These are phyloP conservation scores for Leccinum truebloodii DNA, from an alignment of 768 basidiomycete species.

Conservation along the genomic window DNA sequence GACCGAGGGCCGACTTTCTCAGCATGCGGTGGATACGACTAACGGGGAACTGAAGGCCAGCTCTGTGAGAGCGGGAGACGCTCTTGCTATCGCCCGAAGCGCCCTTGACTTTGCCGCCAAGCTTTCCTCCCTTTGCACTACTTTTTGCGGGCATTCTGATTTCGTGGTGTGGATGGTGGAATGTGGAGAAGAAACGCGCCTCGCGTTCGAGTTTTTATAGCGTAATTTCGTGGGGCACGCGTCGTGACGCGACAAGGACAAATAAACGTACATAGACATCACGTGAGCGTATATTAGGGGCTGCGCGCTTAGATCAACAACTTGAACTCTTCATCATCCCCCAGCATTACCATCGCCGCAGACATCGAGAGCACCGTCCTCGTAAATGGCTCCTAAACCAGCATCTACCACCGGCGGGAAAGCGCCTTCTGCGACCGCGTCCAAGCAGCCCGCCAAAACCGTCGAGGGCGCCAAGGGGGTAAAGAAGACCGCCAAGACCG, in stretches of 20 bases:
- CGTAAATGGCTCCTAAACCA: slow-evolving; percentile 56
- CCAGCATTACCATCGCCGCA: not conserved
- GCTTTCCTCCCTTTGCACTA: slow-evolving; percentile 37
- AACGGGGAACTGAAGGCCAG: slow-evolving; percentile 86
- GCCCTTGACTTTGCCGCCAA: slow-evolving; percentile 54
- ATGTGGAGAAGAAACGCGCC: not conserved
- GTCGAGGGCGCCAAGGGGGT: slow-evolving; percentile 63
- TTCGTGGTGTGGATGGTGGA: not conserved
- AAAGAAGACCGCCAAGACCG: slow-evolving; percentile 69
- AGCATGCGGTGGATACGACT: slow-evolving; percentile 89
- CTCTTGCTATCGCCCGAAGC: slow-evolving; percentile 41
- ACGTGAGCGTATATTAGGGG: slow-evolving; percentile 40
- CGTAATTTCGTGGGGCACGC: slow-evolving; percentile 33
- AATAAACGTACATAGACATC: slow-evolving; percentile 32
- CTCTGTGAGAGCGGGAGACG: slow-evolving; percentile 71
- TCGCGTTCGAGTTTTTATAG: slow-evolving; percentile 25
- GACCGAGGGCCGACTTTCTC: slow-evolving; percentile 84
- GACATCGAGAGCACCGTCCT: not conserved
- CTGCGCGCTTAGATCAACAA: slow-evolving; percentile 1
- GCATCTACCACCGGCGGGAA: slow-evolving; percentile 71
- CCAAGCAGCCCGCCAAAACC: slow-evolving; percentile 66
- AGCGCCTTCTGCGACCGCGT: slow-evolving; percentile 54
- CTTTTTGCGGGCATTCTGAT: slow-evolving; percentile 33
- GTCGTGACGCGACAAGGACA: slow-evolving; percentile 36
- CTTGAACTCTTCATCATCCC: slow-evolving; percentile 20